phyloP scores from a whole-genome alignment of 176 grass and related monocot species.

The Cocos nucifera region DNA sequence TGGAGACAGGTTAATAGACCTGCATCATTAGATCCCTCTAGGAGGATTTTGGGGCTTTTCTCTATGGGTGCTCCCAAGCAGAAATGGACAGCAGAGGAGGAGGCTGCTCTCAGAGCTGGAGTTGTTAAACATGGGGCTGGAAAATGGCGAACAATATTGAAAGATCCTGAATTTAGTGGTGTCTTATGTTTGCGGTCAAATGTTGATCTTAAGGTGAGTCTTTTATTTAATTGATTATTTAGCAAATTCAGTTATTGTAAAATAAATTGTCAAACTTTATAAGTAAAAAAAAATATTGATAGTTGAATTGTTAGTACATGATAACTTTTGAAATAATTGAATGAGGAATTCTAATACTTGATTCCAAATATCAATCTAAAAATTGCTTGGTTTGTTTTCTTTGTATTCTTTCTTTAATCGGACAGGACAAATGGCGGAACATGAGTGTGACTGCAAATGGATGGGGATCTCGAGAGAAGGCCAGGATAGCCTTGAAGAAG shows the following conservation, averaged over 20 bases:
- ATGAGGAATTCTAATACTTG: too few species aligned
- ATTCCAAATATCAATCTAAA: too few species aligned
- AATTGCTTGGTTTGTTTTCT: background rate
- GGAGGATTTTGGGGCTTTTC: background rate
- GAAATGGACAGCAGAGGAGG: conserved; percentile 85
- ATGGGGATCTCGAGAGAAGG: conserved; percentile 74
- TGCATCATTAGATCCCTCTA: too few species aligned
- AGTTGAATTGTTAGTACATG: too few species aligned
- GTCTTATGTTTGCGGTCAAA: conserved; percentile 66
- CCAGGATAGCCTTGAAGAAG: conserved; percentile 55
- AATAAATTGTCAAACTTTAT: background rate
- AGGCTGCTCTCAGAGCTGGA: conserved; percentile 87
- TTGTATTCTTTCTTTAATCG: background rate
- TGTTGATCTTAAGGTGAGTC: conserved; percentile 84
- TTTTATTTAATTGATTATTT: background rate
- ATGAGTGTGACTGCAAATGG: conserved; percentile 73
- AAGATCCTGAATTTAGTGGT: conserved; percentile 76
- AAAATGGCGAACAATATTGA: conserved; percentile 91
- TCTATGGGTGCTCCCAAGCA: conserved; percentile 88
- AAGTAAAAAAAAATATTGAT: background rate
- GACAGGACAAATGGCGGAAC: conserved; percentile 96
- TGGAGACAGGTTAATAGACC: too few species aligned
- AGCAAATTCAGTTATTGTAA: background rate
- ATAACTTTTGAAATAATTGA: too few species aligned
- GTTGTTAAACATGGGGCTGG: conserved; percentile 78